Base-by-base conservation (phyloP, 2,329 filamentous ascomycete genomes). In the Alternaria arborescens region DNA sequence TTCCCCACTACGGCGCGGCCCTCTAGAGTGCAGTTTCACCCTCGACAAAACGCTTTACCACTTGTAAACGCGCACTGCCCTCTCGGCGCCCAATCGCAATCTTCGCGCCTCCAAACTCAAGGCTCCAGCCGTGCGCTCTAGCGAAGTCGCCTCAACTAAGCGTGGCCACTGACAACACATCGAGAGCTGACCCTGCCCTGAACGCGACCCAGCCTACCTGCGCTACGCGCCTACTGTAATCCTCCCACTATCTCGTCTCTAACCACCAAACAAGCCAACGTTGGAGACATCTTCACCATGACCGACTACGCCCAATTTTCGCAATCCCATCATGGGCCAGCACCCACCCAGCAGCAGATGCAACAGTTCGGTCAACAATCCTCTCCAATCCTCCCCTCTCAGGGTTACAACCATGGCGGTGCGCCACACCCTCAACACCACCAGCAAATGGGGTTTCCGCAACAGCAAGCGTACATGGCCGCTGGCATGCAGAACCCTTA, bases 321-420 rank as follows among this genome's bases (percentile, higher is more conserved):
- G 63, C 78, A 80, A 65, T 77, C 79, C 53, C 82, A 83, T 70
- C 81, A 82, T 60, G 73, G 76, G 54, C 77, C 80, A 53, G 70
- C 77, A 30, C 90, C 91, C 48, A 89, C 90, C 52, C 82, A 82
- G 68, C 91, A 88, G 75, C 75, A 77, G 57, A 77, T 77, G 75
- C 75, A 76, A 54, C 82, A 86, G n/a, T 60, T 60, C 73, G 46
- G 46, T 5, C 85, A 85, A 66, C 87, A 94, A 79, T 88, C 89
- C 4, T 95, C 92, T 34, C 92, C 93, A 32, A 93, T 95, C 65
- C 85, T 95, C 57, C 88, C 91, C 26, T 90, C 91, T 53, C 92
- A 95, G 80, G 85, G 83, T 59, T 84, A 84, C 62, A 87, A 91
- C 73, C 91, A 91, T 69, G 86, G 89, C 72, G 84, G 86, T 64